Conservation (phyloP, 176 grass and related monocot genomes). For the Pharus latifolius region DNA sequence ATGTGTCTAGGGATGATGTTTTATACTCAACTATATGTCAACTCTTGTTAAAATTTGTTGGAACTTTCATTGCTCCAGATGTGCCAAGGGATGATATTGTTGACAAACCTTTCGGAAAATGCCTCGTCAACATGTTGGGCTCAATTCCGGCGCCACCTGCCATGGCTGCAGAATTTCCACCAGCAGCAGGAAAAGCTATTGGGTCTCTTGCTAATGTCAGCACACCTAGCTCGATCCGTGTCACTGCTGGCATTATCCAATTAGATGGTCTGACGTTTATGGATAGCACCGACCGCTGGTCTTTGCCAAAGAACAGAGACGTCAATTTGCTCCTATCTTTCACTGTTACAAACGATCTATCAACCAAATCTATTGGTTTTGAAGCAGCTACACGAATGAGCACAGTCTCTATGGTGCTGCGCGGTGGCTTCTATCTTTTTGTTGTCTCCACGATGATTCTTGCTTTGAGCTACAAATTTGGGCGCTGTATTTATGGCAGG, state of each 20-base stretch:
- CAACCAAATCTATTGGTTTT: slow-evolving; percentile 20
- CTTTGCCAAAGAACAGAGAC: slow-evolving; percentile 50
- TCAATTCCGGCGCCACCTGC: slow-evolving; percentile 59
- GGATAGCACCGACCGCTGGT: background rate
- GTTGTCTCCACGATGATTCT: slow-evolving; percentile 62
- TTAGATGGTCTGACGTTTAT: slow-evolving; percentile 24
- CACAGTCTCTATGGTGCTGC: slow-evolving; percentile 24
- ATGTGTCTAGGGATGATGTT: too few relatives aligned
- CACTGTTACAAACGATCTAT: slow-evolving; percentile 7
- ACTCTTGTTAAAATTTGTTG: background rate
- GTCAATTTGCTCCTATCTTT: slow-evolving; percentile 41
- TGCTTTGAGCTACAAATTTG: slow-evolving; percentile 65
- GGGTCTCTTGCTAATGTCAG: slow-evolving; percentile 4
- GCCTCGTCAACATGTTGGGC: slow-evolving; percentile 46
- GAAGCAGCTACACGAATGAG: slow-evolving; percentile 26
- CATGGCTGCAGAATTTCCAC: slow-evolving; percentile 49
- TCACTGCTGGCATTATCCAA: slow-evolving; percentile 62
- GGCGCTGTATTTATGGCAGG: slow-evolving; percentile 56
- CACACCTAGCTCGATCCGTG: slow-evolving; percentile 34
- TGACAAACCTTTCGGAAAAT: slow-evolving; percentile 51
- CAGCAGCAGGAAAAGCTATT: slow-evolving; percentile 36
- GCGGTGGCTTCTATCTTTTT: slow-evolving; percentile 59
- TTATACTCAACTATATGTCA: background rate
- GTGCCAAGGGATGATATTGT: slow-evolving; percentile 19
- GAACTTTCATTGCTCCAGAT: slow-evolving; percentile 15